Percentiles rank a stretch among this genome's conserved stretches.
Conservation (phyloP, 1,139 yeast genomes). For the Schwanniomyces etchellsii region DNA sequence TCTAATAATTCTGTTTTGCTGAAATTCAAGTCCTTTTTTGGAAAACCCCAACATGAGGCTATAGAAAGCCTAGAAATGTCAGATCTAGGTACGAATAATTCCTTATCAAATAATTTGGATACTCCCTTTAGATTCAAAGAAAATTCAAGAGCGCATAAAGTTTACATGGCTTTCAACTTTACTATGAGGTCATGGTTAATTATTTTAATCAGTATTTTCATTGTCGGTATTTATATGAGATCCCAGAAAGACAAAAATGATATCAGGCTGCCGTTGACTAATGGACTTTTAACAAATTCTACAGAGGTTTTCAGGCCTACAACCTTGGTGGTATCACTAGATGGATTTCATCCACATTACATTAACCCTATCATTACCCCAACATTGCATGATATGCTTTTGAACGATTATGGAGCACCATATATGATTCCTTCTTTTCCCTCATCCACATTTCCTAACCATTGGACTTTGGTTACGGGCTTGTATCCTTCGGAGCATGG, state of each 20-base stretch:
- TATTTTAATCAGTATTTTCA: not conserved
- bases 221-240: not conserved
- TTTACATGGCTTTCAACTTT: not conserved
- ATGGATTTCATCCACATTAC: constrained; percentile 90
- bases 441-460: constrained; percentile 85
- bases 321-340: constrained; percentile 71
- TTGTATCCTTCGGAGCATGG: constrained; percentile 81
- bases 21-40: constrained; percentile 1
- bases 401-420: constrained; percentile 64
- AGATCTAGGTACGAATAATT: too few species aligned
- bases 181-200: not conserved
- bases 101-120: not conserved
- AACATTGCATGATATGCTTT: constrained; percentile 50
- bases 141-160: not conserved
- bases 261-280: not conserved
- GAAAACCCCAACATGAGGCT: not conserved
- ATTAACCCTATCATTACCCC: constrained; percentile 69
- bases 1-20: not conserved
- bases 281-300: constrained; percentile 46
- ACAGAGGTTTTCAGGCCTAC: constrained; percentile 72
- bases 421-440: constrained; percentile 87
- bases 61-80: not conserved
- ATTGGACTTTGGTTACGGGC: constrained; percentile 89
- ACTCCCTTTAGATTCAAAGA: not conserved
- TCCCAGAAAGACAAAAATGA: constrained; percentile 1